Evolutionary conservation across 306 rosid species (phyloP).

Genomic region (Fragaria iinumae): DNA sequence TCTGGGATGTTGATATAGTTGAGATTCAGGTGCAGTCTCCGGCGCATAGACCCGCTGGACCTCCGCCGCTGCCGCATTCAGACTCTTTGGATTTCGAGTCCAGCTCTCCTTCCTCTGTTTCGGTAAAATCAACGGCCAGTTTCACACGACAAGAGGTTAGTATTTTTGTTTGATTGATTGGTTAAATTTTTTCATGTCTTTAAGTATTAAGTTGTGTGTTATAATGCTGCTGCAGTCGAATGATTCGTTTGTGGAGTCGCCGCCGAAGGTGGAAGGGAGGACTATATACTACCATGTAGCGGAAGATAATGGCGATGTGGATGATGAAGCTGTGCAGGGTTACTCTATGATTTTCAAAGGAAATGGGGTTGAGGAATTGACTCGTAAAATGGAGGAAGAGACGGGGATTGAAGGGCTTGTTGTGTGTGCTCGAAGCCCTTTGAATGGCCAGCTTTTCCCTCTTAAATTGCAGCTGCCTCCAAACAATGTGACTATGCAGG

Average conservation of each 20-base stretch:
- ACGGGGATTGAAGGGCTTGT: constrained; percentile 68
- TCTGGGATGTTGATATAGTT: constrained; percentile 74
- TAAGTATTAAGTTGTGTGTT: background rate
- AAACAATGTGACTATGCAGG: constrained; percentile 69
- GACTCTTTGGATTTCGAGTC: constrained; percentile 62
- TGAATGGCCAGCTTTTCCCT: constrained; percentile 73
- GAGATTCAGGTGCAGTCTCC: constrained; percentile 56
- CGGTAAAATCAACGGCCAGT: constrained; percentile 37
- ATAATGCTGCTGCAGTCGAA: constrained; percentile 45
- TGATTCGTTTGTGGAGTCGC: constrained; percentile 40
- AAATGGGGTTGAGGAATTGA: constrained; percentile 70
- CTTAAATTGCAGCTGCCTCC: constrained; percentile 98
- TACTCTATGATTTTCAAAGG: constrained; percentile 66
- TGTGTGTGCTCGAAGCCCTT: constrained; percentile 72
- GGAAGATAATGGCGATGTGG: constrained; percentile 73
- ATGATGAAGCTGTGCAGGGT: constrained; percentile 50
- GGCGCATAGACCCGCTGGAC: constrained; percentile 21
- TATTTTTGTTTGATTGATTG: background rate
- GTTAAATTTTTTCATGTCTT: background rate
- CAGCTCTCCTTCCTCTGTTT: constrained; percentile 35
- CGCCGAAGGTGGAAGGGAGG: constrained; percentile 67
- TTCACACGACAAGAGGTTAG: constrained; percentile 59
- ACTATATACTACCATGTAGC: constrained; percentile 79
- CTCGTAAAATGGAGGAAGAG: constrained; percentile 70
- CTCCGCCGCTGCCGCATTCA: constrained; percentile 44